Percentiles rank a stretch among this genome's conserved stretches.
Conservation (phyloP, 495 filamentous ascomycete species). For the Thermochaetoides thermophila region DNA sequence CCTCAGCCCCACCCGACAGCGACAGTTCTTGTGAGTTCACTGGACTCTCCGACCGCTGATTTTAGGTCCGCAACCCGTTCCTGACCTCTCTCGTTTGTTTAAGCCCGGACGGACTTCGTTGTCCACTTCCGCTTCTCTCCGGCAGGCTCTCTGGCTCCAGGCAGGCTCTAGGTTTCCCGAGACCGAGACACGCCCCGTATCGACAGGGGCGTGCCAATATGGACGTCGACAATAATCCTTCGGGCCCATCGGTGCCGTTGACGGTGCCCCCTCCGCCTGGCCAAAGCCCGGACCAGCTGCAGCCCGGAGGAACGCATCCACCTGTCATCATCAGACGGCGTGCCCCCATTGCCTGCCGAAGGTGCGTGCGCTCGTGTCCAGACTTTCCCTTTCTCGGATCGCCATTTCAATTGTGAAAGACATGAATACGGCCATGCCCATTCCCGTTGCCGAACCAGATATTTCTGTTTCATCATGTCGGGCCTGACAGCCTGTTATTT, state of each 20-base stretch:
- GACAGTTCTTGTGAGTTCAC: constrained; percentile 11
- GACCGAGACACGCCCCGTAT: neutral
- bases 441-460: neutral
- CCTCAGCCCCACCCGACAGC: constrained; percentile 6
- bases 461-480: too few species aligned
- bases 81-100: too few species aligned
- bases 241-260: constrained; percentile 5
- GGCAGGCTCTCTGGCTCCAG: too few species aligned
- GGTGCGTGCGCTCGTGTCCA: too few species aligned
- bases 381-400: too few species aligned
- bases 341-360: constrained; percentile 34
- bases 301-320: neutral
- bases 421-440: too few species aligned
- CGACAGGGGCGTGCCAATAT: constrained; percentile 7
- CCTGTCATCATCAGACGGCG: constrained; percentile 23
- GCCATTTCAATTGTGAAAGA: too few species aligned
- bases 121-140: neutral
- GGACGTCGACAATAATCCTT: constrained; percentile 16
- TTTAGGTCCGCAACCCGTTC: too few species aligned
- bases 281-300: constrained; percentile 2
- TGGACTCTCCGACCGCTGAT: neutral
- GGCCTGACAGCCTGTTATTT: too few species aligned
- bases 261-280: constrained; percentile 6
- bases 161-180: too few species aligned
- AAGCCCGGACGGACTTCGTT: too few species aligned